Conservation (phyloP, 352 stramenopile species). For the Pythium utonaiense region DNA sequence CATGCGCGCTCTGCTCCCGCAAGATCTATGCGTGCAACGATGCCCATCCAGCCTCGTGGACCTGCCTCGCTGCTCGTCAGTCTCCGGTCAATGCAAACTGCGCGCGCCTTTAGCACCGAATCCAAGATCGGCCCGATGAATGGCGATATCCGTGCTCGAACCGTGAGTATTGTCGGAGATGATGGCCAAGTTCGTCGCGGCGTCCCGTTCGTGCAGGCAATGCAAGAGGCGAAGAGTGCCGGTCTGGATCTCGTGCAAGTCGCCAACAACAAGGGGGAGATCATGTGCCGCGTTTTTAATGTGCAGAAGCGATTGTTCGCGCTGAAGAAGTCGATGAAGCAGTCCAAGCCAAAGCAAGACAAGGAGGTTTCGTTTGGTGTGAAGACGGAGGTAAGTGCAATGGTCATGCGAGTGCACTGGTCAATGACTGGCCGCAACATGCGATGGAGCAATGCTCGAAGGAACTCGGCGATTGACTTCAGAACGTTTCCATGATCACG, state of each 20-base stretch:
- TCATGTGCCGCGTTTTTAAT: conserved; percentile 69
- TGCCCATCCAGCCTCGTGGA: neutral
- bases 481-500: neutral
- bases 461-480: neutral
- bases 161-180: conserved; percentile 56
- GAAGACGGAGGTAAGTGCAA: conserved; percentile 62
- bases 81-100: conserved; percentile 4
- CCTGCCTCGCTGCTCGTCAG: neutral
- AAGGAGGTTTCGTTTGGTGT: conserved; percentile 68
- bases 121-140: conserved; percentile 57
- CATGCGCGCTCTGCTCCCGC: neutral
- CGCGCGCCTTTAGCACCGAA: conserved; percentile 10
- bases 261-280: conserved; percentile 32
- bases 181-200: conserved; percentile 43
- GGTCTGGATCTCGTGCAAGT: conserved; percentile 79
- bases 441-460: too few relatives aligned
- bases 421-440: too few relatives aligned
- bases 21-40: neutral
- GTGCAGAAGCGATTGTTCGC: conserved; percentile 70
- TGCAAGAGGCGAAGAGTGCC: conserved; percentile 40
- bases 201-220: conserved; percentile 47
- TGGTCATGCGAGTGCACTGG: neutral
- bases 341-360: conserved; percentile 60
- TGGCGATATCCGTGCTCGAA: conserved; percentile 45
- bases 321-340: conserved; percentile 64